Conservation (phyloP, 257 asterid genomes). For the Jacaranda copaia region DNA sequence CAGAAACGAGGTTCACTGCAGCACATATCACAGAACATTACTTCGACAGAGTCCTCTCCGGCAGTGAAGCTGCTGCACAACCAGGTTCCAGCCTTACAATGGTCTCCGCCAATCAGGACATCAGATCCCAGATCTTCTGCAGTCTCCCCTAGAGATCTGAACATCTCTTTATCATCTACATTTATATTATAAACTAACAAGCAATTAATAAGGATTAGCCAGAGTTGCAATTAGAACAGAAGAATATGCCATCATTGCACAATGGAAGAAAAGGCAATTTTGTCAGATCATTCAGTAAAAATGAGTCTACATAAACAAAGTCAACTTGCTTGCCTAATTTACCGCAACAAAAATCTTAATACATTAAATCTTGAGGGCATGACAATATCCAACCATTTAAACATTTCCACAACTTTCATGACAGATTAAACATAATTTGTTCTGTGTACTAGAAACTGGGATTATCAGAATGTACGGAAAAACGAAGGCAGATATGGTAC, state of each 20-base stretch:
- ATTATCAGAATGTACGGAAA: neutral
- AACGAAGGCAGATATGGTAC: neutral
- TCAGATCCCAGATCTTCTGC: constrained; percentile 43
- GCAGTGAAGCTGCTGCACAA: constrained; percentile 64
- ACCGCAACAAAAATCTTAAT: neutral
- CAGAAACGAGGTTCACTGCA: constrained; percentile 80
- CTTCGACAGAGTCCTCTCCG: constrained; percentile 40
- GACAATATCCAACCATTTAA: neutral
- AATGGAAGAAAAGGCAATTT: neutral
- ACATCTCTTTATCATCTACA: constrained; percentile 41
- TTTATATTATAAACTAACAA: neutral
- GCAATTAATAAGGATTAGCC: constrained; percentile 24
- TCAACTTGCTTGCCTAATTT: neutral
- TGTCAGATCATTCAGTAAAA: neutral
- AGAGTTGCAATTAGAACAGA: constrained; percentile 13
- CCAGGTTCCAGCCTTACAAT: constrained; percentile 73
- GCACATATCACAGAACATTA: constrained; percentile 79
- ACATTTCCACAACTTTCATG: neutral
- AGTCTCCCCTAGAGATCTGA: constrained; percentile 32
- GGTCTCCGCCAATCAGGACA: constrained; percentile 23
- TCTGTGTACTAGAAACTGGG: neutral
- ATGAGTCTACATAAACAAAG: neutral
- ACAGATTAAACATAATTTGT: neutral
- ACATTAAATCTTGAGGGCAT: neutral
- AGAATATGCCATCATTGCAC: neutral